These are phyloP conservation scores for Apiospora sp. DNA, from an alignment of 2,329 filamentous ascomycete species.

Conservation along the genomic window DNA sequence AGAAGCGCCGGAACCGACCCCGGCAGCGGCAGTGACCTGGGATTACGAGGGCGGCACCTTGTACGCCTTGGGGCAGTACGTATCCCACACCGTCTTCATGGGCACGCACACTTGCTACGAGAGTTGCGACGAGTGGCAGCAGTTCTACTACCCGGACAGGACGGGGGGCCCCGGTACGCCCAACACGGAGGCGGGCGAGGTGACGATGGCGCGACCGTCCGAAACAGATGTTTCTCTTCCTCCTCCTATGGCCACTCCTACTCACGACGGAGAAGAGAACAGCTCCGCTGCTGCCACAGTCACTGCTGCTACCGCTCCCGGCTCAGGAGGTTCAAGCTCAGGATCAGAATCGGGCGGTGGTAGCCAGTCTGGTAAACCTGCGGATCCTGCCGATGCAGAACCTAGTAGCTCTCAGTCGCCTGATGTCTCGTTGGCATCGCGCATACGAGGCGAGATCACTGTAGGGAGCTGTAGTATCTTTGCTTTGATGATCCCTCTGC, in stretches of 20 bases:
- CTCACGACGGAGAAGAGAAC: background rate
- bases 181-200: background rate
- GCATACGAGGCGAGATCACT: background rate
- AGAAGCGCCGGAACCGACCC: background rate
- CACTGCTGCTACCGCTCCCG: background rate
- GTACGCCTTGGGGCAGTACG: constrained; percentile 25
- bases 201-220: background rate
- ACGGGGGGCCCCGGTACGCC: constrained; percentile 20
- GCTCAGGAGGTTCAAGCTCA: background rate
- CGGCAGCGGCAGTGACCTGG: constrained; percentile 27
- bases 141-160: constrained; percentile 31
- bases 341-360: background rate
- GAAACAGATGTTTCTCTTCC: background rate
- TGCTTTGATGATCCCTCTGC: background rate
- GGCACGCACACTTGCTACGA: constrained; percentile 35
- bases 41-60: constrained; percentile 31
- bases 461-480: background rate
- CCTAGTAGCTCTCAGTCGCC: background rate
- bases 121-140: constrained; percentile 30
- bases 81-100: constrained; percentile 31
- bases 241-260: background rate
- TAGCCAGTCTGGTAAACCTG: background rate
- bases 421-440: background rate
- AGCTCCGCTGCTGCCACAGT: background rate
- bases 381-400: background rate